Evolutionary conservation across 495 filamentous ascomycete genomes (phyloP).

Genomic region (Tetracladium setigerum): DNA sequence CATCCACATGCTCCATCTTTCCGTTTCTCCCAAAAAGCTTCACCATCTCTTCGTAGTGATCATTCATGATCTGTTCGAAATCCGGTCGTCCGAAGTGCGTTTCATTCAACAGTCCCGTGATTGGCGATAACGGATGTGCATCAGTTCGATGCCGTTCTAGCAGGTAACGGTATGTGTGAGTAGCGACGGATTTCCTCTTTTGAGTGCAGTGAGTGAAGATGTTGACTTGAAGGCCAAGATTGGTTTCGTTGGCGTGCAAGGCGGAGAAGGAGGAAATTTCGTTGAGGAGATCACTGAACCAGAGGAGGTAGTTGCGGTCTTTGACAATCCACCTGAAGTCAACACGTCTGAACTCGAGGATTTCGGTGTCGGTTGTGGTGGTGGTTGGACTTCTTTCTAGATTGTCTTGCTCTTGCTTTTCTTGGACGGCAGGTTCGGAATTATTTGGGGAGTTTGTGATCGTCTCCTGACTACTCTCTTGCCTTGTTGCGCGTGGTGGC

Average conservation of each 20-base stretch:
- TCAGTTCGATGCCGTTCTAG: slow-evolving; percentile 30
- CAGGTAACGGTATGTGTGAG: slow-evolving; percentile 32
- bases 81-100: slow-evolving; percentile 23
- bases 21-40: not conserved
- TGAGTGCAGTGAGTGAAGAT: slow-evolving; percentile 33
- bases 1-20: not conserved
- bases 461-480: too few relatives aligned
- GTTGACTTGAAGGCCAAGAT: slow-evolving; percentile 25
- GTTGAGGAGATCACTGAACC: slow-evolving; percentile 34
- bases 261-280: slow-evolving; percentile 10
- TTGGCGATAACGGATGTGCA: slow-evolving; percentile 24
- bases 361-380: not conserved
- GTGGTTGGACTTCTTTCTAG: not conserved
- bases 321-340: slow-evolving; percentile 37
- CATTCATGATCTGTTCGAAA: slow-evolving; percentile 2
- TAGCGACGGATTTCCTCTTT: slow-evolving; percentile 26
- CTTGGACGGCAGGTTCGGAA: not conserved
- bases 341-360: slow-evolving; percentile 23
- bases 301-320: slow-evolving; percentile 30
- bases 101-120: slow-evolving; percentile 30
- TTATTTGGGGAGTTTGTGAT: too few relatives aligned
- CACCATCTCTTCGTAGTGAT: slow-evolving; percentile 4
- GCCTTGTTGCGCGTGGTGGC: too few relatives aligned
- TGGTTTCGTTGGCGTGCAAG: not conserved
- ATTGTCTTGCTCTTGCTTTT: too few relatives aligned